These are phyloP conservation scores for Nyssa sinensis DNA, from an alignment of 148 eudicot genomes.

Conservation along the genomic window DNA sequence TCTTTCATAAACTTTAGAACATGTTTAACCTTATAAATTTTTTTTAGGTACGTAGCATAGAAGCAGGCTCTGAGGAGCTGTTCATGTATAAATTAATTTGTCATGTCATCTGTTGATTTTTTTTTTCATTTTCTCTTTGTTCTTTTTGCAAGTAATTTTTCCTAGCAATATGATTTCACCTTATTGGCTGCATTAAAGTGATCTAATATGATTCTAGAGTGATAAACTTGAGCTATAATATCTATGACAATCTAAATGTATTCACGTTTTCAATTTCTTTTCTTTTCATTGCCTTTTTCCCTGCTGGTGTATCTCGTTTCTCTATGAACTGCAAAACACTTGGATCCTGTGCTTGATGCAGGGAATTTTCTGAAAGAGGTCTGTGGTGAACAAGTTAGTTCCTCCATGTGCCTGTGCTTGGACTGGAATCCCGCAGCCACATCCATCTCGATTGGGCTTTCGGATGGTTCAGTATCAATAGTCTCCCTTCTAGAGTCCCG, in stretches of 20 bases:
- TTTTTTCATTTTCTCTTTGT: neutral
- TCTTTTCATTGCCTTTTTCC: neutral
- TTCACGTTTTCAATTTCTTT: neutral
- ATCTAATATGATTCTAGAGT: neutral
- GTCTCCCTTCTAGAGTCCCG: constrained; percentile 59
- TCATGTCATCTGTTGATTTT: neutral
- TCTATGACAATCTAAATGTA: neutral
- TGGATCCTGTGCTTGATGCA: constrained; percentile 16
- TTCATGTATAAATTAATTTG: neutral
- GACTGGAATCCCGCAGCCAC: constrained; percentile 81
- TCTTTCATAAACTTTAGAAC: neutral
- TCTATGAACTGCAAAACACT: neutral
- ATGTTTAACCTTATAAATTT: neutral
- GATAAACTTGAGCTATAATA: constrained; percentile 2
- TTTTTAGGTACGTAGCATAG: neutral
- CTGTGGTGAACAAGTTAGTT: constrained; percentile 49
- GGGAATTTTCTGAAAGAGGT: constrained; percentile 53
- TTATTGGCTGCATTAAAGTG: neutral
- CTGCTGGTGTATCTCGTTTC: neutral
- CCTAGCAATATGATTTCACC: neutral
- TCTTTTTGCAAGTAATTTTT: neutral
- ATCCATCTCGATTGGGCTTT: constrained; percentile 74
- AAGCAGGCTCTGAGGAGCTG: neutral
- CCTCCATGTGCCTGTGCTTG: constrained; percentile 87
- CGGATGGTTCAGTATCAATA: constrained; percentile 78